Evolutionary conservation across 2,329 filamentous ascomycete species (phyloP).

Genomic region (Cladobotryum mycophilum): DNA sequence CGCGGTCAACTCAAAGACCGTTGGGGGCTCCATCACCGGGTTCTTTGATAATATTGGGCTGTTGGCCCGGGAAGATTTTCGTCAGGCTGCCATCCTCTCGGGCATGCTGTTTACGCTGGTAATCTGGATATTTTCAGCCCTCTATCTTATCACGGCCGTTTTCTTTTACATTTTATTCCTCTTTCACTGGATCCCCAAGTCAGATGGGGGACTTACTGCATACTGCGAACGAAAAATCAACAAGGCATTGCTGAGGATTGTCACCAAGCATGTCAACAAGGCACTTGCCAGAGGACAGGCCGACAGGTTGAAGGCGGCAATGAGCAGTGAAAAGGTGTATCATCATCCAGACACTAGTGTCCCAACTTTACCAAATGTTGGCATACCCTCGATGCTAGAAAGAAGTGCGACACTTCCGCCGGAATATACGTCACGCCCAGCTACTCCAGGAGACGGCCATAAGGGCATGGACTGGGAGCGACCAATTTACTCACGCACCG

Average conservation of each 20-base stretch:
- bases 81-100: constrained; percentile 75
- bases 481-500: constrained; percentile 39
- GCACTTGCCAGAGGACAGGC: constrained; percentile 74
- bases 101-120: constrained; percentile 90
- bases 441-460: constrained; percentile 47
- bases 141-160: constrained; percentile 68
- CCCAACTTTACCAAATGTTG: constrained; percentile 48
- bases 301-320: constrained; percentile 48
- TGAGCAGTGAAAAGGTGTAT: constrained; percentile 44
- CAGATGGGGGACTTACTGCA: constrained; percentile 71
- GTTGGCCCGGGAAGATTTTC: constrained; percentile 66
- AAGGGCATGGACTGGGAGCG: constrained; percentile 46
- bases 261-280: constrained; percentile 80
- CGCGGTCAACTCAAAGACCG: constrained; percentile 42
- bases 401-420: constrained; percentile 47
- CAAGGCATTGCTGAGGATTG: constrained; percentile 74
- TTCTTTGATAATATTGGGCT: constrained; percentile 79
- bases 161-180: constrained; percentile 84
- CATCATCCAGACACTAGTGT: constrained; percentile 59
- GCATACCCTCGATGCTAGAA: constrained; percentile 8
- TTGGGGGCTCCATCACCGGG: constrained; percentile 59
- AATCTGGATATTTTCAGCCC: constrained; percentile 77
- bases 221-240: constrained; percentile 95
- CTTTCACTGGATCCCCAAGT: constrained; percentile 81
- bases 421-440: constrained; percentile 54